These are phyloP conservation scores for Chlamydomonas reinhardtii DNA, from an alignment of 163 green algal genomes.

Conservation along the genomic window DNA sequence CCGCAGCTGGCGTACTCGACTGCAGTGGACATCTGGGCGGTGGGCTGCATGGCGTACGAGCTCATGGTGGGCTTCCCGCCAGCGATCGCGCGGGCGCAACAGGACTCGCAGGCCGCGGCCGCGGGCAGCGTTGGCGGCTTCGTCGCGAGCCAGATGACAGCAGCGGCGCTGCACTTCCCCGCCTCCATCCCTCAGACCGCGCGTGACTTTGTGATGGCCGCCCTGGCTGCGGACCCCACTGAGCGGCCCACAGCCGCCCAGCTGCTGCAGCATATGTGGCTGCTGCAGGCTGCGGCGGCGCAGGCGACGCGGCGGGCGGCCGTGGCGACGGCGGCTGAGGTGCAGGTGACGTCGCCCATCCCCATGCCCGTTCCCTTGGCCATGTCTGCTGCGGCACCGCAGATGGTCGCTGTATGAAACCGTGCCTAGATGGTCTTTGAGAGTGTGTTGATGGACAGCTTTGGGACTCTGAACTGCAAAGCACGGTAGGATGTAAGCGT, in stretches of 20 bases:
- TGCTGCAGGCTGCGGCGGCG: background rate
- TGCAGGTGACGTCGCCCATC: background rate
- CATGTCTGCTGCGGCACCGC: no score
- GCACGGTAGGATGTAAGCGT: no score
- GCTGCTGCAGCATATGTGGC: constrained; percentile 30
- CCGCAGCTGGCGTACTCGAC: constrained; percentile 73
- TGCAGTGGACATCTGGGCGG: constrained; percentile 80
- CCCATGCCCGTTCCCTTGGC: no score
- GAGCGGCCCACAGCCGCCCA: constrained; percentile 26
- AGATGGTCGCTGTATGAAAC: no score
- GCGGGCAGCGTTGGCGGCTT: background rate
- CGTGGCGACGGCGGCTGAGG: background rate
- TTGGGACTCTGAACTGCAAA: no score
- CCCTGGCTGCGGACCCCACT: background rate
- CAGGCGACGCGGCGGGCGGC: background rate
- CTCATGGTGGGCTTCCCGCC: constrained; percentile 74
- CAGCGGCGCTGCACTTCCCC: constrained; percentile 32
- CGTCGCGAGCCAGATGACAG: background rate
- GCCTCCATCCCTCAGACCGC: constrained; percentile 7
- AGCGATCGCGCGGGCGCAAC: constrained; percentile 58
- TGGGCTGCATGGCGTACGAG: constrained; percentile 88
- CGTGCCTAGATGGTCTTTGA: no score
- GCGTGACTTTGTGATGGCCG: constrained; percentile 12
- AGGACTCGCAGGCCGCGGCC: background rate
- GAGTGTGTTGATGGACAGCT: no score